Conservation (phyloP, 2,329 filamentous ascomycete genomes). For the Akanthomyces uredinophilus region DNA sequence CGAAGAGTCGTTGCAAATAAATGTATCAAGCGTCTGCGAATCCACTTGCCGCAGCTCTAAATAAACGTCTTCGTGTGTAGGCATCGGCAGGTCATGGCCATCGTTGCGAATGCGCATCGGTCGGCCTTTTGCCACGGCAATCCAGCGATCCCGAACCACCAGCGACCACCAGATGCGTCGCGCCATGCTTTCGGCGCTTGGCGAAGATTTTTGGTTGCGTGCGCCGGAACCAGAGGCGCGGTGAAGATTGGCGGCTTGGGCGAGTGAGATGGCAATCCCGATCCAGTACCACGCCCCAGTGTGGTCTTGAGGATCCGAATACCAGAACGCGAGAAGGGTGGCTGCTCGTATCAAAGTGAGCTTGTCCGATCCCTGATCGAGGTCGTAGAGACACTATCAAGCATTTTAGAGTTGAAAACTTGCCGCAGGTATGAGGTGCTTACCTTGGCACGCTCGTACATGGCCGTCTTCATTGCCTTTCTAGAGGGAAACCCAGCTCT, state of each 20-base stretch:
- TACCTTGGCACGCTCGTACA: conserved; percentile 13
- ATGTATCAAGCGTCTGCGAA: not conserved
- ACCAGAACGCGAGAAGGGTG: not conserved
- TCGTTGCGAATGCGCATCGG: conserved; percentile 12
- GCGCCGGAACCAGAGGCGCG: not conserved
- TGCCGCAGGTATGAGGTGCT: not conserved
- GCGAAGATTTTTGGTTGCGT: not conserved
- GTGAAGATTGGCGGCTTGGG: not conserved
- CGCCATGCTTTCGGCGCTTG: not conserved
- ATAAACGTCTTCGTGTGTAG: not conserved
- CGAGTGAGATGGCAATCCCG: not conserved
- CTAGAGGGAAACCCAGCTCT: not conserved
- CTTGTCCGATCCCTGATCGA: not conserved
- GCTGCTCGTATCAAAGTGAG: not conserved
- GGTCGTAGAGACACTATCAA: not conserved
- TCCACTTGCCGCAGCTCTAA: not conserved
- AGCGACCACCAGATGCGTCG: conserved; percentile 11
- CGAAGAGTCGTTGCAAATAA: not conserved
- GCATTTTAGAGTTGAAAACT: not conserved
- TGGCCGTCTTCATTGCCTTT: conserved; percentile 9
- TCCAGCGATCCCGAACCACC: conserved; percentile 6
- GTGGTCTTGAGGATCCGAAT: conserved; percentile 5
- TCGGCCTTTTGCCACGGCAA: conserved; percentile 7
- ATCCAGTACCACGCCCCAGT: conserved; percentile 7
- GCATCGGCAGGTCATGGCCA: not conserved